Percentiles rank a stretch among this genome's conserved stretches.
Evolutionary conservation across 345 rosid genomes (phyloP).

Genomic region (Lumnitzera littorea): DNA sequence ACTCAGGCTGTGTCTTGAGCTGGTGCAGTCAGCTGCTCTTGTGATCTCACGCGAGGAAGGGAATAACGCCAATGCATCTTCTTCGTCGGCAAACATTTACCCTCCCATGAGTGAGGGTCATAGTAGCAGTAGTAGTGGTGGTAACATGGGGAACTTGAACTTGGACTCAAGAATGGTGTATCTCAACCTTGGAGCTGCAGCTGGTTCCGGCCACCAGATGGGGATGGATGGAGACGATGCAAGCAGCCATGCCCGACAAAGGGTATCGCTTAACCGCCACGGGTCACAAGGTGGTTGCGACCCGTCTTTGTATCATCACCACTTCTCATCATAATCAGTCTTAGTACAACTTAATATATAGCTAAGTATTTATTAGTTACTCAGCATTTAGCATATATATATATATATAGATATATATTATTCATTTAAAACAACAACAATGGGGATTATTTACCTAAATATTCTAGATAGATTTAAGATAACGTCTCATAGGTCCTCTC

Average conservation of each 20-base stretch:
- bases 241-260: slow-evolving; percentile 37
- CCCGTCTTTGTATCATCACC: slow-evolving; percentile 65
- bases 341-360: neutral
- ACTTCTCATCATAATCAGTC: slow-evolving; percentile 53
- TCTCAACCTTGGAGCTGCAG: slow-evolving; percentile 78
- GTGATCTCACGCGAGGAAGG: slow-evolving; percentile 98
- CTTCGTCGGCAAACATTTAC: slow-evolving; percentile 34
- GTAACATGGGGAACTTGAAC: slow-evolving; percentile 29
- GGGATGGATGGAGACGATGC: slow-evolving; percentile 57
- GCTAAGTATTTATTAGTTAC: slow-evolving; percentile 1
- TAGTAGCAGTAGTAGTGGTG: slow-evolving; percentile 43
- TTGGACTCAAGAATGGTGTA: slow-evolving; percentile 88
- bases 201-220: slow-evolving; percentile 40
- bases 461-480: no score
- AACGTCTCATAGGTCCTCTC: no score
- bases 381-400: slow-evolving; percentile 2
- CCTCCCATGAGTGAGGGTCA: slow-evolving; percentile 67
- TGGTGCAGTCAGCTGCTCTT: slow-evolving; percentile 96
- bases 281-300: slow-evolving; percentile 19
- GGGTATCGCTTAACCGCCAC: slow-evolving; percentile 60
- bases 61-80: slow-evolving; percentile 28
- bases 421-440: neutral
- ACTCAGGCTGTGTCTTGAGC: slow-evolving; percentile 90
- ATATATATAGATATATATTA: slow-evolving; percentile 9
- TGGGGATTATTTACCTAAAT: no score